Base-by-base conservation (phyloP, 2,329 filamentous ascomycete species). In the Cladosporium sp. region DNA sequence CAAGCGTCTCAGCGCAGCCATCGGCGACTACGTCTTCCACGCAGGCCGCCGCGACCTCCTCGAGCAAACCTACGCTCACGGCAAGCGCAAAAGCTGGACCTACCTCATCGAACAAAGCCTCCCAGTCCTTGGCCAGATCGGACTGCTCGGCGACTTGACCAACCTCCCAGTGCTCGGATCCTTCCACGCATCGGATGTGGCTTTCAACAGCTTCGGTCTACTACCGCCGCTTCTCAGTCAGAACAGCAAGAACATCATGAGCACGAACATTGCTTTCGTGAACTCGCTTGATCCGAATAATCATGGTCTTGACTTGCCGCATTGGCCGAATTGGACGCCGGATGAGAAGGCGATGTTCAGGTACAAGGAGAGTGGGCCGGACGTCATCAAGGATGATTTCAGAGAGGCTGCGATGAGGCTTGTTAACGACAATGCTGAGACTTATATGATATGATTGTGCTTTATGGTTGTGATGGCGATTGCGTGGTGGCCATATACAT, bases 11-110 rank as follows among this genome's bases (percentile, higher is more conserved):
- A 51, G 68, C 28, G 54, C 69, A 6, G 55, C 68, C 28, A 52
- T 67, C 38, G 69, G 69, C 49, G 68, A 71, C 38, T 66, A 65
- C 60, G 66, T 60, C 21, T 71, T 71, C 64, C 52, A 68, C 54
- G 34, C 58, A 11, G 65, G 64, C 44, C 66, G 69, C 7, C 69
- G 68, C 14, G 52, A 55, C 4, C 57, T 66, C 36, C 52, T 55
- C 28, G 52, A 55, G 30, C 63, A 68, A 12, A 58, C 55, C 36
- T 47, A 59, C 34, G 59, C 38, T 30, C 32, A 59, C 14, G 24
- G 24, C 55, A 59, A 55, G 64, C 44, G 38, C 4, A 55, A 52
- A 2, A 68, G 59, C 34, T 69, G 61, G 59, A 69, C 63, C 24
- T 68, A 66, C 44, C 65, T 59, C 14, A 63, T 49, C 30, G 61